Percentiles rank a stretch among this genome's conserved stretches.
These are phyloP conservation scores for Pueraria montana DNA, from an alignment of 306 rosid genomes.

Conservation along the genomic window DNA sequence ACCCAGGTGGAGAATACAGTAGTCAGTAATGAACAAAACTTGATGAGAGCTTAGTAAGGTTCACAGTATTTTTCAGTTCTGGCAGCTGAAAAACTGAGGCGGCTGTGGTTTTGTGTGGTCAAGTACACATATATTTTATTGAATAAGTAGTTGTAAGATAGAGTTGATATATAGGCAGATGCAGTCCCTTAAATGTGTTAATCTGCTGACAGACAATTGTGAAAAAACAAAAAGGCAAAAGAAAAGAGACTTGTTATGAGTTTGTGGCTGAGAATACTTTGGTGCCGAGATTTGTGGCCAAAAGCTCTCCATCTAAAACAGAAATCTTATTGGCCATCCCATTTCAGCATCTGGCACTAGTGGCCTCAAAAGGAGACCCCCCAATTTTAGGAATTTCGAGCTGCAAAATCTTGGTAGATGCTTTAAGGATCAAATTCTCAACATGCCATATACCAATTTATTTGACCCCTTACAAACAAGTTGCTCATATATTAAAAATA, in stretches of 20 bases:
- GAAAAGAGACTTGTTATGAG: slow-evolving; percentile 2
- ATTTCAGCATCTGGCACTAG: slow-evolving; percentile 4
- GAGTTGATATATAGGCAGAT: slow-evolving; percentile 13
- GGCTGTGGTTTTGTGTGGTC: slow-evolving; percentile 42
- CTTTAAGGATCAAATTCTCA: slow-evolving; percentile 6
- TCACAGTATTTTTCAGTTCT: neutral
- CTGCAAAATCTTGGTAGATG: neutral
- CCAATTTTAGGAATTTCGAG: neutral
- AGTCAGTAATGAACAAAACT: neutral
- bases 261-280: slow-evolving; percentile 70
- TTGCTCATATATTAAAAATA: neutral
- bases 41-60: neutral
- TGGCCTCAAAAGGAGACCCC: slow-evolving; percentile 23
- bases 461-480: neutral
- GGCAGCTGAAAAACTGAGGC: slow-evolving; percentile 44
- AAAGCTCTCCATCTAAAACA: slow-evolving; percentile 67
- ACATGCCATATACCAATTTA: neutral
- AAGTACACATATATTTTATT: slow-evolving; percentile 17
- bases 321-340: slow-evolving; percentile 45
- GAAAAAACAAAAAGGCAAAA: neutral
- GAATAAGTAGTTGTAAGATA: neutral
- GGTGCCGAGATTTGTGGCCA: slow-evolving; percentile 60
- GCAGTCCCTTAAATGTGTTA: slow-evolving; percentile 14
- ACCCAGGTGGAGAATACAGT: slow-evolving; percentile 45
- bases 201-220: neutral